These are phyloP conservation scores for Phaeomoniella chlamydospora DNA, from an alignment of 2,329 filamentous ascomycete genomes.

Conservation along the genomic window DNA sequence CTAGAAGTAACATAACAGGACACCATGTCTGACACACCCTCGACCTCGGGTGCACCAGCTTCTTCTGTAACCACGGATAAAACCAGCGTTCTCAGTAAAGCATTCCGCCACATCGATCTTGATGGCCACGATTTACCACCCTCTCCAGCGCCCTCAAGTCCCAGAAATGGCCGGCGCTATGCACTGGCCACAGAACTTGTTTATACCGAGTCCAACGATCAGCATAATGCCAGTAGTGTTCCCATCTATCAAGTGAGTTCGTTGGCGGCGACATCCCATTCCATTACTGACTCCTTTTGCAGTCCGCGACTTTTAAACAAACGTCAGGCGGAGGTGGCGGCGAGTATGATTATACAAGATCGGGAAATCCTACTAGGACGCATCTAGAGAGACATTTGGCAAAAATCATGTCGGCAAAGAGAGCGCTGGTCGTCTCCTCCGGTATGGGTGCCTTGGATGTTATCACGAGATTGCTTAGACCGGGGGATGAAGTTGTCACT, in stretches of 20 bases:
- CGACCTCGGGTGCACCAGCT: not conserved
- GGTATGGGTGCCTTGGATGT: slow-evolving; percentile 97
- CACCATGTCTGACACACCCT: too few species aligned
- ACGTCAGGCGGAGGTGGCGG: slow-evolving; percentile 62
- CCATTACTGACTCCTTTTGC: too few species aligned
- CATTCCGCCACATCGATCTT: slow-evolving; percentile 52
- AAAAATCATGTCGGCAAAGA: slow-evolving; percentile 95
- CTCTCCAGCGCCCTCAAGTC: slow-evolving; percentile 85
- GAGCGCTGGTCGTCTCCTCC: slow-evolving; percentile 83
- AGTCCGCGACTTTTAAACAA: slow-evolving; percentile 97
- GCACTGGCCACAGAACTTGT: slow-evolving; percentile 92
- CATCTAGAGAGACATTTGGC: slow-evolving; percentile 93
- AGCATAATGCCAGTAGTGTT: slow-evolving; percentile 91
- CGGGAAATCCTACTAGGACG: slow-evolving; percentile 88
- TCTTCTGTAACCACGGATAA: slow-evolving; percentile 5
- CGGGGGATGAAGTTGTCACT: slow-evolving; percentile 92
- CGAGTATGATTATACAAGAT: slow-evolving; percentile 97
- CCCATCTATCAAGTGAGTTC: slow-evolving; percentile 72
- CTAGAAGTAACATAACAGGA: too few species aligned
- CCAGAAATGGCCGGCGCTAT: slow-evolving; percentile 73
- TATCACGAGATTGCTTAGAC: slow-evolving; percentile 76
- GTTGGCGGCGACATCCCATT: not conserved
- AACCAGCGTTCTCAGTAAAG: slow-evolving; percentile 28
- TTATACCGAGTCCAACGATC: slow-evolving; percentile 88
- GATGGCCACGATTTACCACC: slow-evolving; percentile 78